Percentiles rank a stretch among this genome's conserved stretches.
Conservation (phyloP, 192 early-diverging fungal species). For the Rhizoclosmatium sp. region DNA sequence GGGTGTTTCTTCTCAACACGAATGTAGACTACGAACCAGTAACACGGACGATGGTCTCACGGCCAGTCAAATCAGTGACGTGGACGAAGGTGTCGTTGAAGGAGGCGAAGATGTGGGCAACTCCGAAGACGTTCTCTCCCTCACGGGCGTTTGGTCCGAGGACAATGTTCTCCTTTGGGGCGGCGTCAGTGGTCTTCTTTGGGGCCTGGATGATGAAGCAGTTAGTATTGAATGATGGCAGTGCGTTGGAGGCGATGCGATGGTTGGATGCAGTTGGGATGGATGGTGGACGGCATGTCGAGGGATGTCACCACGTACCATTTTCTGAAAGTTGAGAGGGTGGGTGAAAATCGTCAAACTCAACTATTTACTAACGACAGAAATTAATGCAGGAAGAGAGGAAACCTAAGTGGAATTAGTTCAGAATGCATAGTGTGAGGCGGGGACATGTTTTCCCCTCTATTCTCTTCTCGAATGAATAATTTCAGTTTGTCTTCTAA, state of each 20-base stretch:
- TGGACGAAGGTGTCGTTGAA: constrained; percentile 99
- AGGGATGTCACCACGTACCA: not conserved
- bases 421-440: no score
- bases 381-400: no score
- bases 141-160: constrained; percentile 97
- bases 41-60: constrained; percentile 98
- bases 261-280: constrained; percentile 9
- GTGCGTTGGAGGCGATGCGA: not conserved
- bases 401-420: no score
- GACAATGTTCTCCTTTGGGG: constrained; percentile 86
- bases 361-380: no score
- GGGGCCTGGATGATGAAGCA: constrained; percentile 42
- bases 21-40: constrained; percentile 78
- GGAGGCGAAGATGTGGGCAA: constrained; percentile 99
- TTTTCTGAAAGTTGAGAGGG: not conserved
- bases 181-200: constrained; percentile 72
- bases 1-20: not conserved
- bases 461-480: no score
- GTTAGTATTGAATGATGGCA: not conserved
- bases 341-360: not conserved
- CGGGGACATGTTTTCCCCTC: no score
- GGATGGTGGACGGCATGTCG: not conserved
- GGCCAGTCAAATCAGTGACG: constrained; percentile 99
- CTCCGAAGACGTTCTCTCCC: constrained; percentile 99
- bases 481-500: no score